Evolutionary conservation across 169 alveolate genomes (phyloP), one percentile per base, ranked within the genome.

Genomic region (Plasmodium yoelii): DNA sequence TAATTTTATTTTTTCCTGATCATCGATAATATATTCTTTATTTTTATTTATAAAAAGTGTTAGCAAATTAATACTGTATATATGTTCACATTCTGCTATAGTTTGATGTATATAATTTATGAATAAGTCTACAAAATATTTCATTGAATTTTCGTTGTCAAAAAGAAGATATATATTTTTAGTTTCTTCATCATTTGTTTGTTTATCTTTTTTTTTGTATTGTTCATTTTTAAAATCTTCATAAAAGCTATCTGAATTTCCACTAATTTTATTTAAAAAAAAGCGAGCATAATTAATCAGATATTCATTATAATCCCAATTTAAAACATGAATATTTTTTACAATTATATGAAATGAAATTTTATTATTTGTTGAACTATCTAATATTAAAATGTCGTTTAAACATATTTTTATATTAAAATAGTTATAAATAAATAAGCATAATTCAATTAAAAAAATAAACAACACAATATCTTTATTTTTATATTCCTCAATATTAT

Each of bases 331-430:
- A 18, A 69, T 86, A 86, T 86, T 86, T 86, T 86, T 86, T 42
- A 86, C 59, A 47, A 86, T 86, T 44, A 86, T 65, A 47, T 86
- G 91, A 72, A 86, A 86, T 10, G 91, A 86, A n/a, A 86, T 63
- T 71, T 86, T 86, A 44, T 69, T 47, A 53, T 51, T 55, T 15
- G 91, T 44, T 19, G 91, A 86, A 61, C 91, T 86, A 44, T 86
- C 91, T 70, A 86, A 86, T 39, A 86, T 86, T 9, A 86, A 57
- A 7, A 63, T 34, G 47, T 86, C 91, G 22, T 70, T 86, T 65
- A 86, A 64, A 65, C 87, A 70, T 15, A 86, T 70, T 86, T 86
- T 69, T 56, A 86, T 72, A 28, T 86, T 56, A 53, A 69, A 86
- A 42, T 57, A 22, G 5, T 46, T 2, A 51, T 86, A 86, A 2